phyloP scores from a whole-genome alignment of 768 basidiomycete genomes.

The Cyclocybe aegerita region DNA sequence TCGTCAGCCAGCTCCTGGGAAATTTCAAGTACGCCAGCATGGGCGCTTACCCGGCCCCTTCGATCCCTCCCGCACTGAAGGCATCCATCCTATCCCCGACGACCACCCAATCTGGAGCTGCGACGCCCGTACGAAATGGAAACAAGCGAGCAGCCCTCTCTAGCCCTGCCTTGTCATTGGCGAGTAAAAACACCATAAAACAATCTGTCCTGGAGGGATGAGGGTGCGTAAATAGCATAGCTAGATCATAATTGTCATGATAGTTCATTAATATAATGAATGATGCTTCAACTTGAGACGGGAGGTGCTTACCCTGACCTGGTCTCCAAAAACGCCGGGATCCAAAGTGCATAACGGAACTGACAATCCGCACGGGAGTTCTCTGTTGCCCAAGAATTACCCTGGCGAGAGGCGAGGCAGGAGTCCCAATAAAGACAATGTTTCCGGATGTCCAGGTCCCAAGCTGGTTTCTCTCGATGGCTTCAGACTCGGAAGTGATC shows the following conservation, averaged over 20 bases:
- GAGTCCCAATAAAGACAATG: constrained; percentile 56
- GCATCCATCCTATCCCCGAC: constrained; percentile 50
- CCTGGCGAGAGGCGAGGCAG: constrained; percentile 30
- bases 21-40: background rate
- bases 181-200: constrained; percentile 56
- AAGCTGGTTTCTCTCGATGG: constrained; percentile 18
- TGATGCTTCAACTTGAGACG: background rate
- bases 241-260: constrained; percentile 14
- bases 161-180: constrained; percentile 53
- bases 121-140: constrained; percentile 80
- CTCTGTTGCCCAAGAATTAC: constrained; percentile 27
- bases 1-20: background rate
- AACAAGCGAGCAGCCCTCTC: constrained; percentile 75
- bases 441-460: constrained; percentile 40
- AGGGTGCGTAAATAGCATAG: constrained; percentile 68
- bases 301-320: constrained; percentile 27
- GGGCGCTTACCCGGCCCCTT: constrained; percentile 69
- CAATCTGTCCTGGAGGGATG: constrained; percentile 41
- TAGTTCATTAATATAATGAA: constrained; percentile 8
- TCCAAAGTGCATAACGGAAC: constrained; percentile 24
- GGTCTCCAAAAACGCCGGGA: constrained; percentile 23
- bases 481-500: constrained; percentile 48
- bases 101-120: constrained; percentile 78
- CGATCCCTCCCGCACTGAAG: constrained; percentile 69
- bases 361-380: constrained; percentile 31